Conservation (phyloP, 495 filamentous ascomycete species). For the Evernia prunastri region DNA sequence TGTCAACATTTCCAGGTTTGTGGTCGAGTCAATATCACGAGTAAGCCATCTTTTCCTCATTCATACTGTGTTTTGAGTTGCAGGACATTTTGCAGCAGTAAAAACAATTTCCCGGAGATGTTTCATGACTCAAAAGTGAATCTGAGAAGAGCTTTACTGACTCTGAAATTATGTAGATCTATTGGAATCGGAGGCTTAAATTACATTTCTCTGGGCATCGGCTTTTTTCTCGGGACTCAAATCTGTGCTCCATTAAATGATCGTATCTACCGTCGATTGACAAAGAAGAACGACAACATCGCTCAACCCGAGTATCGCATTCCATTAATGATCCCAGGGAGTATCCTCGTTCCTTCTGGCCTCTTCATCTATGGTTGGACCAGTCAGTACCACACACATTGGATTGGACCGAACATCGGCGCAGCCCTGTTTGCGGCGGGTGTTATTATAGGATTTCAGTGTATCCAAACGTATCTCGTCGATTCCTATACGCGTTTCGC, state of each 20-base stretch:
- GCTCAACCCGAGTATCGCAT: constrained; percentile 63
- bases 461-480: constrained; percentile 68
- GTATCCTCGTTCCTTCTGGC: constrained; percentile 54
- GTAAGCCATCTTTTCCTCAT: too few relatives aligned
- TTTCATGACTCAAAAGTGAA: too few relatives aligned
- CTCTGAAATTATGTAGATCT: too few relatives aligned
- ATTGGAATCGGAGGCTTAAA: constrained; percentile 59
- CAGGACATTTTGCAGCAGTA: too few relatives aligned
- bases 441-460: constrained; percentile 60
- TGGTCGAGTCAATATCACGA: constrained; percentile 57
- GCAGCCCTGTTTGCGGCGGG: constrained; percentile 52
- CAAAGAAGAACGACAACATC: constrained; percentile 48
- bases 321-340: constrained; percentile 54
- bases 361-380: constrained; percentile 71
- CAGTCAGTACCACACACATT: constrained; percentile 54
- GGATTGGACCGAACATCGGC: constrained; percentile 70
- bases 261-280: constrained; percentile 56
- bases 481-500: constrained; percentile 71
- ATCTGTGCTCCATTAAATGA: constrained; percentile 59
- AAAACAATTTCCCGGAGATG: too few relatives aligned
- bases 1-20: constrained; percentile 61
- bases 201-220: constrained; percentile 63
- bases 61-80: too few relatives aligned
- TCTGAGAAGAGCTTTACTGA: too few relatives aligned
- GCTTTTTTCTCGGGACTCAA: constrained; percentile 62